These are phyloP conservation scores for Tagetes patula DNA, from an alignment of 129 eudicot genomes.

Conservation along the genomic window DNA sequence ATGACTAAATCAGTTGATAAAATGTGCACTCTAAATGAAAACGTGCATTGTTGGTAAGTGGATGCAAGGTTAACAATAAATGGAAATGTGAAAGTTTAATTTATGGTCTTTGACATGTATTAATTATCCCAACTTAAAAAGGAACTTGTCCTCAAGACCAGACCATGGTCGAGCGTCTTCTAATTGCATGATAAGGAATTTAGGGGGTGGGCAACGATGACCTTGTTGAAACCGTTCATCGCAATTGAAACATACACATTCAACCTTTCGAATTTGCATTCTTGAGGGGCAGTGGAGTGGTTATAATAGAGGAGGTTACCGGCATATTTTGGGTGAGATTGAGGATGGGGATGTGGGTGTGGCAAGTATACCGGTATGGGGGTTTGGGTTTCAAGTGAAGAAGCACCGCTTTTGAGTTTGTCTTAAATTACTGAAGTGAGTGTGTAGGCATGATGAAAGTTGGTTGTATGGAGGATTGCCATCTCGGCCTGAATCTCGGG, in stretches of 20 bases:
- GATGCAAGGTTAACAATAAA: no score
- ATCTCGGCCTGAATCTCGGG: background rate
- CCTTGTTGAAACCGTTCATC: background rate
- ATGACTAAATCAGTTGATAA: no score
- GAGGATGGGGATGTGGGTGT: background rate
- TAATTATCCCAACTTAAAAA: background rate
- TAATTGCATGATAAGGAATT: background rate
- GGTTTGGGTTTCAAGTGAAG: background rate
- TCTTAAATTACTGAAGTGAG: background rate
- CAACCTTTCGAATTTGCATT: background rate
- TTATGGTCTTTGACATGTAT: background rate
- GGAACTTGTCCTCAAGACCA: background rate
- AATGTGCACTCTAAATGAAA: no score
- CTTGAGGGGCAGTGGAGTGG: background rate
- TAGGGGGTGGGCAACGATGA: background rate
- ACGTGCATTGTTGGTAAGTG: no score
- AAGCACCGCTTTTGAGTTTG: background rate
- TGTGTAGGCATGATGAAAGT: background rate
- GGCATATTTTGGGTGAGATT: background rate
- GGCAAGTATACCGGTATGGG: background rate
- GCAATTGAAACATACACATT: no score
- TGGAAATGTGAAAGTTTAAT: no score
- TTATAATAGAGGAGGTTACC: background rate
- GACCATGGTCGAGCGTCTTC: background rate
- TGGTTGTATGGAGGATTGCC: background rate